Evolutionary conservation across 1,139 yeast genomes (phyloP).

Genomic region (Williopsis jadinii): DNA sequence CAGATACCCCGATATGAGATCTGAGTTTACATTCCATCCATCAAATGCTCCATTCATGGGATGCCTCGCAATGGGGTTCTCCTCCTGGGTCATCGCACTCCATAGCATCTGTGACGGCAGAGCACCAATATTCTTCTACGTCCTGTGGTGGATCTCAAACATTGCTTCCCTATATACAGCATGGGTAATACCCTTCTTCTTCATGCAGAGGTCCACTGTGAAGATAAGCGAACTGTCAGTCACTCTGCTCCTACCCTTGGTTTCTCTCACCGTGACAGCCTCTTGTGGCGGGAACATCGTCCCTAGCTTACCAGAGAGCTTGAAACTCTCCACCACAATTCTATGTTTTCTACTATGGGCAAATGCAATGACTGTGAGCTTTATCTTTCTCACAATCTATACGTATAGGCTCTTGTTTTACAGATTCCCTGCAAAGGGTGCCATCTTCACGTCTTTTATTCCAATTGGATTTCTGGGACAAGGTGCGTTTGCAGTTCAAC

Average conservation of each 20-base stretch:
- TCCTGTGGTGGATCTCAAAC: conserved; percentile 66
- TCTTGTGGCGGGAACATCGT: conserved; percentile 57
- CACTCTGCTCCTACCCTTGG: conserved; percentile 54
- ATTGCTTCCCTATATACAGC: conserved; percentile 47
- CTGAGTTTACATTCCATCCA: conserved; percentile 35
- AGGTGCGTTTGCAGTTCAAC: conserved; percentile 62
- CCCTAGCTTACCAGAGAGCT: conserved; percentile 34
- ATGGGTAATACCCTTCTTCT: conserved; percentile 44
- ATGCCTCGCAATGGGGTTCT: conserved; percentile 70
- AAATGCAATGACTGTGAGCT: conserved; percentile 57
- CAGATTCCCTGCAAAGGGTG: conserved; percentile 47
- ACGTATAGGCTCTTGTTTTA: conserved; percentile 49
- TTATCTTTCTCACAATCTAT: conserved; percentile 49
- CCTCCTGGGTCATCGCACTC: conserved; percentile 55
- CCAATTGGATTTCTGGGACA: conserved; percentile 76
- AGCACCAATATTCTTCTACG: conserved; percentile 41
- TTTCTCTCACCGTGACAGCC: conserved; percentile 68
- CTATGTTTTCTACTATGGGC: conserved; percentile 58
- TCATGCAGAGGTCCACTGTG: conserved; percentile 33
- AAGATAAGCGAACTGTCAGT: conserved; percentile 15
- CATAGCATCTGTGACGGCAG: conserved; percentile 23
- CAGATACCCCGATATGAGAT: conserved; percentile 29
- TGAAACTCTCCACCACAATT: conserved; percentile 46
- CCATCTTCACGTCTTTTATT: conserved; percentile 47
- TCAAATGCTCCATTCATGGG: conserved; percentile 60